Conservation (phyloP, 164 flowering plant species). For the Aristolochia fimbriata region DNA sequence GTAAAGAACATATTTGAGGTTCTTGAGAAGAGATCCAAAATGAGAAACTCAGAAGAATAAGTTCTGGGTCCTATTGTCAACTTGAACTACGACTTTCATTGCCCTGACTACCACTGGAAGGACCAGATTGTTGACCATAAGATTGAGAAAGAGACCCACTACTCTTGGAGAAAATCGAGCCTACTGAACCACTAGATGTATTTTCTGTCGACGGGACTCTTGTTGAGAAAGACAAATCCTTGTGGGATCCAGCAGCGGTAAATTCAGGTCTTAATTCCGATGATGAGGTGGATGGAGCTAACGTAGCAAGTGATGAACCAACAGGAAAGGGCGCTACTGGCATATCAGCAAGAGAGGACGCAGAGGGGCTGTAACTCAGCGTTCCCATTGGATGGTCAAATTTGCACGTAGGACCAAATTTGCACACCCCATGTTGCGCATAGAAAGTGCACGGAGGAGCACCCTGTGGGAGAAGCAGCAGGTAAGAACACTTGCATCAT, state of each 20-base stretch:
- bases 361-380: slow-evolving; percentile 84
- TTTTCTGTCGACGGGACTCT: slow-evolving; percentile 47
- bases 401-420: slow-evolving; percentile 78
- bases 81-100: slow-evolving; percentile 27
- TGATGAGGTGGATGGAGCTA: slow-evolving; percentile 83
- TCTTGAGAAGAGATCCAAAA: slow-evolving; percentile 12
- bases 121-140: slow-evolving; percentile 28
- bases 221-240: slow-evolving; percentile 30
- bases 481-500: neutral
- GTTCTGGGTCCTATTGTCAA: slow-evolving; percentile 13
- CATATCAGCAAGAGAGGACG: slow-evolving; percentile 88
- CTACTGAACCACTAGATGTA: slow-evolving; percentile 46
- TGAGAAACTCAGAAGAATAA: slow-evolving; percentile 9
- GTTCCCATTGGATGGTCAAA: slow-evolving; percentile 75
- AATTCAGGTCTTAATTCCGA: slow-evolving; percentile 61
- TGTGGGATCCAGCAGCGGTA: slow-evolving; percentile 37
- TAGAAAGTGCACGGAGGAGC: slow-evolving; percentile 63
- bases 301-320: slow-evolving; percentile 63
- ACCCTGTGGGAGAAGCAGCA: slow-evolving; percentile 38
- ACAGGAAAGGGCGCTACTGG: slow-evolving; percentile 95
- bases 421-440: slow-evolving; percentile 75
- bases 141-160: slow-evolving; percentile 33
- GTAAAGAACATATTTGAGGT: neutral
- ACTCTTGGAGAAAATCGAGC: slow-evolving; percentile 46
- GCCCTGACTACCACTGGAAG: slow-evolving; percentile 21